Evolutionary conservation across 495 filamentous ascomycete genomes (phyloP).

Genomic region (Platismatia glauca): DNA sequence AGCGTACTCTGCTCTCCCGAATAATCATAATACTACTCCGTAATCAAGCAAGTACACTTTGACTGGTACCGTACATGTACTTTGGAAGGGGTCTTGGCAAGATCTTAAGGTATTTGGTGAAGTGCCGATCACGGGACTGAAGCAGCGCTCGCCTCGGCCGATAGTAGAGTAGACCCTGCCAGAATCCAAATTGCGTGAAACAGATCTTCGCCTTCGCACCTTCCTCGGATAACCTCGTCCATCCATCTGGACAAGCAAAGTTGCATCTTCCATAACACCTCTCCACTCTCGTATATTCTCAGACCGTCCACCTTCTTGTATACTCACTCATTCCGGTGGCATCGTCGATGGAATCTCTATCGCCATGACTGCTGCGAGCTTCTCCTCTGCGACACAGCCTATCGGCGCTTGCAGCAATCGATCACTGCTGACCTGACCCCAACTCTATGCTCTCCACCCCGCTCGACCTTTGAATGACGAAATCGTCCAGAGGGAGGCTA

Average conservation of each 20-base stretch:
- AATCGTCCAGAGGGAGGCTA: not conserved
- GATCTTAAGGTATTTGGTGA: too few relatives aligned
- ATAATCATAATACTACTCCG: not conserved
- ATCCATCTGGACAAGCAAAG: not conserved
- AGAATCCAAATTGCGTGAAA: not conserved
- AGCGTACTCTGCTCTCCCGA: not conserved
- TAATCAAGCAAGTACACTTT: too few relatives aligned
- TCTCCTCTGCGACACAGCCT: constrained; percentile 11
- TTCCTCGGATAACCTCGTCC: not conserved
- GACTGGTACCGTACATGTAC: too few relatives aligned
- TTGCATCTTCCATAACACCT: not conserved
- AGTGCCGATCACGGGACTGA: too few relatives aligned
- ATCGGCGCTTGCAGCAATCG: constrained; percentile 4
- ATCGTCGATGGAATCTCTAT: not conserved
- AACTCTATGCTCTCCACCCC: constrained; percentile 2
- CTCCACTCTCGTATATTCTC: too few relatives aligned
- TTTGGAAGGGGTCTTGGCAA: not conserved
- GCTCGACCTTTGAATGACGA: not conserved
- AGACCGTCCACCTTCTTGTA: too few relatives aligned
- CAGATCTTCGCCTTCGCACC: not conserved
- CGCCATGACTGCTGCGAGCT: constrained; percentile 1
- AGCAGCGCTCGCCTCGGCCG: too few relatives aligned
- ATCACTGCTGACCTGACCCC: constrained; percentile 2
- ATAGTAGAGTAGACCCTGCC: too few relatives aligned
- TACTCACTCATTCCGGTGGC: not conserved